phyloP scores from a whole-genome alignment of 1,139 yeast genomes.

The Debaryomyces fabryi region DNA sequence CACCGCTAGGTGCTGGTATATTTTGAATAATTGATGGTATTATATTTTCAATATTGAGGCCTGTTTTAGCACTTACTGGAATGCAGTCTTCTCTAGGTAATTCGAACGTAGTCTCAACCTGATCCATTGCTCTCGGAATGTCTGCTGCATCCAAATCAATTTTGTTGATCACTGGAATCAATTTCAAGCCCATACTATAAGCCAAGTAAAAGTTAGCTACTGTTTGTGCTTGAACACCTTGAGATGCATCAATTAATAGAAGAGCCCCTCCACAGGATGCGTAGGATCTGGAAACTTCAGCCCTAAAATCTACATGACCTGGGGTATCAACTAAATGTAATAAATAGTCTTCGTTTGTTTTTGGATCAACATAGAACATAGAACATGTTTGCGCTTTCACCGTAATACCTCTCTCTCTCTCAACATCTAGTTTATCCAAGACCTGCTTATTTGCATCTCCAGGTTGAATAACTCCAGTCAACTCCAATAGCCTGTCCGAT shows the following conservation, averaged over 20 bases:
- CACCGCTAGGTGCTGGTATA: slow-evolving; percentile 73
- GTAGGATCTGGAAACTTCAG: slow-evolving; percentile 90
- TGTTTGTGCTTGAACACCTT: slow-evolving; percentile 97
- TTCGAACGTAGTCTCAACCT: slow-evolving; percentile 83
- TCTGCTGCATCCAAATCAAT: slow-evolving; percentile 91
- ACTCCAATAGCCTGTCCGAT: slow-evolving; percentile 81
- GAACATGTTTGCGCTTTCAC: slow-evolving; percentile 96
- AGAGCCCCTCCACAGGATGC: slow-evolving; percentile 97
- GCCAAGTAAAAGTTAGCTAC: slow-evolving; percentile 95
- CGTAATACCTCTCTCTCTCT: slow-evolving; percentile 93
- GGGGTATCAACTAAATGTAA: slow-evolving; percentile 95
- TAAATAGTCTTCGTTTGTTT: slow-evolving; percentile 63
- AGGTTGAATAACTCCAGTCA: slow-evolving; percentile 85
- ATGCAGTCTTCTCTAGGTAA: slow-evolving; percentile 74
- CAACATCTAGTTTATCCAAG: slow-evolving; percentile 88
- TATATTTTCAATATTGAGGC: slow-evolving; percentile 71
- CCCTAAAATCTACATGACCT: slow-evolving; percentile 95
- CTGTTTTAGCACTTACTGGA: slow-evolving; percentile 91
- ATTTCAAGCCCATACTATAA: slow-evolving; percentile 75
- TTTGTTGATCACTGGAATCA: slow-evolving; percentile 89
- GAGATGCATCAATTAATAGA: slow-evolving; percentile 88
- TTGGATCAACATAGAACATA: slow-evolving; percentile 78
- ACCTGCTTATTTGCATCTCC: slow-evolving; percentile 81
- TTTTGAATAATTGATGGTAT: slow-evolving; percentile 79
- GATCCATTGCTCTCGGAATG: slow-evolving; percentile 77